Percentiles rank a stretch among this genome's conserved stretches.
Evolutionary conservation across 2,329 filamentous ascomycete genomes (phyloP).

Genomic region (Diaporthe ilicicola): DNA sequence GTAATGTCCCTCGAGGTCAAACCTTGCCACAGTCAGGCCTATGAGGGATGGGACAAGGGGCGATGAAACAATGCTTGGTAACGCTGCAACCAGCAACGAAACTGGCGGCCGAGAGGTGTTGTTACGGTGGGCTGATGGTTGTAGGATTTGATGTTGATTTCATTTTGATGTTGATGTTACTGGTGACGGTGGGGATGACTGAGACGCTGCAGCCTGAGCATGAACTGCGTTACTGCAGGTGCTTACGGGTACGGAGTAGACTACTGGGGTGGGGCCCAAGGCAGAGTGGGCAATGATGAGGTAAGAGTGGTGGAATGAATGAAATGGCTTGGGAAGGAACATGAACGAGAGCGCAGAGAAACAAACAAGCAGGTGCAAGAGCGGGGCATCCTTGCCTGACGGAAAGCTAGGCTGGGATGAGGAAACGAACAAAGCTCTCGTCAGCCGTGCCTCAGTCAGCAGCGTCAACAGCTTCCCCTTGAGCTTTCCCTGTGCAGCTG

Average conservation of each 20-base stretch:
- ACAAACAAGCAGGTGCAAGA: not conserved
- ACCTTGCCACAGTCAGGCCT: slow-evolving; percentile 8
- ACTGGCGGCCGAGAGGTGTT: not conserved
- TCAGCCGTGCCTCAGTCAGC: not conserved
- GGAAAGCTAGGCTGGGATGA: not conserved
- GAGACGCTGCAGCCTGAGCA: not conserved
- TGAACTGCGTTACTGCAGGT: not conserved
- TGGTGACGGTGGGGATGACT: not conserved
- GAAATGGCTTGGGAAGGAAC: not conserved
- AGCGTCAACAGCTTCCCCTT: not conserved
- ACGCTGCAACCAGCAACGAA: not conserved
- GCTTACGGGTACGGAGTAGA: no score
- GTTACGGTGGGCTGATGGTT: not conserved
- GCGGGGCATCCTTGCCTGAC: not conserved
- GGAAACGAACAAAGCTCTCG: not conserved
- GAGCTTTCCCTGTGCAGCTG: not conserved
- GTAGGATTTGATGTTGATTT: no score
- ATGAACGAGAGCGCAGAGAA: not conserved
- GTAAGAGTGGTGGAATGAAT: slow-evolving; percentile 8
- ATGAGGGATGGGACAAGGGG: not conserved
- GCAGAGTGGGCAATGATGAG: slow-evolving; percentile 1
- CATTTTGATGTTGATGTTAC: not conserved
- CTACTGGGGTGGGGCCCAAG: not conserved
- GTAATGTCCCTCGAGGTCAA: not conserved
- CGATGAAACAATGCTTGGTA: slow-evolving; percentile 12